A percentile compares a stretch with the other conserved stretches of the same genome.
phyloP scores from a whole-genome alignment of 805 yeast species.

The Pichia paraexigua region DNA sequence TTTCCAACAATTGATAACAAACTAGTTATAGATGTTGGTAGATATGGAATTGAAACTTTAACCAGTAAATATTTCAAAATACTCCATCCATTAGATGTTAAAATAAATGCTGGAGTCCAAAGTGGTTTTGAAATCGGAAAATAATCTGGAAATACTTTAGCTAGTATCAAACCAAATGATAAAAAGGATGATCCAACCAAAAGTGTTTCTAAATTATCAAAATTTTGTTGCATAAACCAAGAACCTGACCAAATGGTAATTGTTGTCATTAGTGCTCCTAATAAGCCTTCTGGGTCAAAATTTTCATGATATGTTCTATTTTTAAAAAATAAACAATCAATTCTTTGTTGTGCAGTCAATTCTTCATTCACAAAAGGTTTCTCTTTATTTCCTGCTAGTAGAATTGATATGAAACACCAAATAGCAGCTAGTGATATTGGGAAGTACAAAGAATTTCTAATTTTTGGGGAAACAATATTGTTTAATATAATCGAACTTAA shows the following conservation, averaged over 20 bases:
- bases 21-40: slow-evolving; percentile 17
- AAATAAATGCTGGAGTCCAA: slow-evolving; percentile 30
- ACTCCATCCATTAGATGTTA: slow-evolving; percentile 13
- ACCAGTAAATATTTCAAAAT: slow-evolving; percentile 3
- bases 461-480: slow-evolving; percentile 1
- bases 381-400: slow-evolving; percentile 15
- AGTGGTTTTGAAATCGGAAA: slow-evolving; percentile 29
- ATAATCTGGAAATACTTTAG: slow-evolving; percentile 22
- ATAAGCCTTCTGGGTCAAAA: slow-evolving; percentile 32
- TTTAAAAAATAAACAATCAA: slow-evolving; percentile 21
- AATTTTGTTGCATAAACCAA: slow-evolving; percentile 20
- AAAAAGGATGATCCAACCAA: slow-evolving; percentile 5
- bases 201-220: slow-evolving; percentile 17
- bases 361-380: slow-evolving; percentile 23
- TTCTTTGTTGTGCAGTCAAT: slow-evolving; percentile 26
- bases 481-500: slow-evolving; percentile 13
- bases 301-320: slow-evolving; percentile 17
- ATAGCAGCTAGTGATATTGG: slow-evolving; percentile 15
- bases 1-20: slow-evolving; percentile 21
- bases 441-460: background rate
- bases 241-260: slow-evolving; percentile 31
- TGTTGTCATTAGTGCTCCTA: slow-evolving; percentile 28
- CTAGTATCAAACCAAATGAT: slow-evolving; percentile 20
- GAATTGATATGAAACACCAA: slow-evolving; percentile 22
- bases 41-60: slow-evolving; percentile 15